phyloP scores from a whole-genome alignment of 2,329 filamentous ascomycete genomes.

The Ophiostoma sp. region DNA sequence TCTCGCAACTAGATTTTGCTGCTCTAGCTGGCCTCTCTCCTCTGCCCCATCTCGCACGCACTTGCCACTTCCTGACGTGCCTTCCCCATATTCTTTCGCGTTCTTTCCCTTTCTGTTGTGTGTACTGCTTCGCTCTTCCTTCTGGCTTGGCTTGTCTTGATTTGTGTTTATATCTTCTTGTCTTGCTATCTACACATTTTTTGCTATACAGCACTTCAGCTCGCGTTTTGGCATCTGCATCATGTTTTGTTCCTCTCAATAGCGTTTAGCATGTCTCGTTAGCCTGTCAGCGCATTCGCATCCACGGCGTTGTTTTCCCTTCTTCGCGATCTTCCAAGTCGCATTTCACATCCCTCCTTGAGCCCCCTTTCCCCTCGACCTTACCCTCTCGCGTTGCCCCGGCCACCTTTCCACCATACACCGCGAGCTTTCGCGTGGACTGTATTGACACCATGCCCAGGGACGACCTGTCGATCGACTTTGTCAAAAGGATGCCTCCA shows the following conservation, averaged over 20 bases:
- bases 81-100: constrained; percentile 12
- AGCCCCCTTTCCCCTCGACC: background rate
- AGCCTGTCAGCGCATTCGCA: constrained; percentile 6
- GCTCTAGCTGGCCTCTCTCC: constrained; percentile 5
- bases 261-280: constrained; percentile 10
- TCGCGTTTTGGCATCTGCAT: constrained; percentile 1
- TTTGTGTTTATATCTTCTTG: too few relatives aligned
- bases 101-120: constrained; percentile 14
- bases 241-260: constrained; percentile 12
- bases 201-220: background rate
- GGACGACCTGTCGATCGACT: constrained; percentile 67
- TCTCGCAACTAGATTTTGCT: constrained; percentile 13
- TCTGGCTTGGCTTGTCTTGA: background rate
- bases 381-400: background rate
- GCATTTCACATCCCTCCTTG: background rate
- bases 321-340: constrained; percentile 2
- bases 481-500: constrained; percentile 60
- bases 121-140: background rate
- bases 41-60: background rate
- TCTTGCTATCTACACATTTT: background rate
- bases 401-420: background rate
- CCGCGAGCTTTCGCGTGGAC: constrained; percentile 7
- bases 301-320: background rate
- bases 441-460: constrained; percentile 52
- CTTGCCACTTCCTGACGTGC: background rate